Conservation (phyloP, 164 flowering plant species). For the Magnolia kwangsiensis region DNA sequence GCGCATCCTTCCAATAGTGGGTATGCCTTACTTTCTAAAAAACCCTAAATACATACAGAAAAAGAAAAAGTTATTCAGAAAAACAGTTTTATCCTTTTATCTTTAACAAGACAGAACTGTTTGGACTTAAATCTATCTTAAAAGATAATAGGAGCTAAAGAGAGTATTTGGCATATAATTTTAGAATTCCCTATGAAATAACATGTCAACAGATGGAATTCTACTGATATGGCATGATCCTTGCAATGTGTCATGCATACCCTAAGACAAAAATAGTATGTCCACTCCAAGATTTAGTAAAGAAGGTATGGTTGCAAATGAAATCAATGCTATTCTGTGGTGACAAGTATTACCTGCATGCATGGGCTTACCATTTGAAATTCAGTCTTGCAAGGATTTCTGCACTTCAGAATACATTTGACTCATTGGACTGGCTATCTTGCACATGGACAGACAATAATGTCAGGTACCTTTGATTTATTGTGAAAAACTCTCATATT, state of each 20-base stretch:
- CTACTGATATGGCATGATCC: background rate
- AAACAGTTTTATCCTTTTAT: background rate
- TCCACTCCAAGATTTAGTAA: background rate
- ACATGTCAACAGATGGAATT: background rate
- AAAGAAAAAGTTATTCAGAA: background rate
- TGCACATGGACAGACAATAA: no score
- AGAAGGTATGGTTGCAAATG: background rate
- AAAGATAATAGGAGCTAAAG: background rate
- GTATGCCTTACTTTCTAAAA: conserved; percentile 71
- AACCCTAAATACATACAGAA: conserved; percentile 16
- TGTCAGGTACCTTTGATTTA: no score
- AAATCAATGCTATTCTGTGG: background rate
- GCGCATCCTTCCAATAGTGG: conserved; percentile 80
- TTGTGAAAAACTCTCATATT: no score
- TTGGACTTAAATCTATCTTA: background rate
- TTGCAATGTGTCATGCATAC: background rate
- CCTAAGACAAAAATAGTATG: background rate
- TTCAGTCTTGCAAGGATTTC: no score
- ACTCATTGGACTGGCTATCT: no score
- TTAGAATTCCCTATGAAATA: background rate
- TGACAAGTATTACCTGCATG: background rate
- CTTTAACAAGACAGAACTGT: background rate
- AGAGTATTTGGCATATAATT: background rate
- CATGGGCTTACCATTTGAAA: background rate
- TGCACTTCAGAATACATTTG: no score